Conservation (phyloP, 768 basidiomycete species). For the Nidularia sp. region DNA sequence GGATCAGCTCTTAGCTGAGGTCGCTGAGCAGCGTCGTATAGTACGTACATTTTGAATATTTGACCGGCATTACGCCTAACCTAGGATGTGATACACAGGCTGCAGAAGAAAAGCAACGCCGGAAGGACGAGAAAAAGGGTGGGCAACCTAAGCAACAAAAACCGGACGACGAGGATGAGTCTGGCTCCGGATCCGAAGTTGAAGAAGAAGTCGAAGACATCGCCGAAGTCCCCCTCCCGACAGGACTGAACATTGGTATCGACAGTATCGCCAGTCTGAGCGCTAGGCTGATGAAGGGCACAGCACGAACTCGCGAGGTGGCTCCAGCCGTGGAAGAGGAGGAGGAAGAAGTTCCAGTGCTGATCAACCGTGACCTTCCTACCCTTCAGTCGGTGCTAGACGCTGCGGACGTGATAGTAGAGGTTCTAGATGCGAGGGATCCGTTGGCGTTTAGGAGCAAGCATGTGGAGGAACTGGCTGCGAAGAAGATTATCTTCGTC, state of each 20-base stretch:
- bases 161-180: constrained; percentile 16
- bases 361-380: constrained; percentile 61
- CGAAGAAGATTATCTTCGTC: constrained; percentile 51
- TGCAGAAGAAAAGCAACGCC: constrained; percentile 69
- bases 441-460: constrained; percentile 67
- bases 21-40: constrained; percentile 73
- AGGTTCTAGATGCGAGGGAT: constrained; percentile 85
- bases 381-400: constrained; percentile 67
- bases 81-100: constrained; percentile 34
- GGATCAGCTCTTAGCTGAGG: constrained; percentile 88
- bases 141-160: constrained; percentile 16
- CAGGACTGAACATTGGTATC: constrained; percentile 40
- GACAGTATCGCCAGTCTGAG: constrained; percentile 44
- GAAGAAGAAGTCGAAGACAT: constrained; percentile 22
- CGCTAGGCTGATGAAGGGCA: constrained; percentile 32
- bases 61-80: neutral
- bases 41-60: constrained; percentile 35
- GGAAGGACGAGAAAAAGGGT: constrained; percentile 63
- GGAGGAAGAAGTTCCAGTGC: constrained; percentile 54
- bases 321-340: constrained; percentile 26
- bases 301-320: constrained; percentile 24
- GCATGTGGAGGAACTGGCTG: constrained; percentile 53
- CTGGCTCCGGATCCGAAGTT: neutral
- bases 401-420: constrained; percentile 71
- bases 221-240: constrained; percentile 14